Base-by-base conservation (phyloP, 805 yeast species). In the Myxozyma vanderwaltii region DNA sequence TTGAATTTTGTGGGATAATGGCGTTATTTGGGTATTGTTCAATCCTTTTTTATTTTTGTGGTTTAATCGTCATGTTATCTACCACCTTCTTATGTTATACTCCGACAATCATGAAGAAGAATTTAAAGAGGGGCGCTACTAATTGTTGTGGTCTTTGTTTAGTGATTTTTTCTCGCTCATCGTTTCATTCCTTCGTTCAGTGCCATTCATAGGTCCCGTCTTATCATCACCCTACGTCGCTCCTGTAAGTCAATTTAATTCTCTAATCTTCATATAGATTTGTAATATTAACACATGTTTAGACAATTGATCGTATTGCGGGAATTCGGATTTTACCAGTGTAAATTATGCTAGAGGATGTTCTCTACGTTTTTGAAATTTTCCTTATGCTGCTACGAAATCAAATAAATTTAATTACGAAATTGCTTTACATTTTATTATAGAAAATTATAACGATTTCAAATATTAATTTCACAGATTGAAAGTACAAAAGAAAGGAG, bases 1-100 rank as follows among this genome's bases (percentile, higher is more conserved):
- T 92, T 40, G 99, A 92, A 72, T 82, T 86, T 51, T 76, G 91
- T 63, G 99, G 99, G n/a, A 89, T 92, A 26, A 74, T 92, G 61
- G 91, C 89, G 6, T 77, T 92, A 38, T 92, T 94, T 75, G 99
- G 69, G 66, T 63, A 51, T 58, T 24, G n/a, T 2, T 27, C 15
- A n/a, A 4, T 17, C 5, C 40, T 52, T 29, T 21, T 23, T 38
- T 35, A 7, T 12, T 26, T 8, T 29, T 40, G 49, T 13, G 21
- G 13, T 3, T 13, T 3, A 29, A 27, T 21, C 1, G n/a, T 24
- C 44, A 10, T 24, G 8, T 21, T 5, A 29, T 7, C 27, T 15
- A n/a, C n/a, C n/a, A n/a, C n/a, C n/a, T n/a, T n/a, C n/a, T n/a
- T n/a, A n/a, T n/a, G n/a, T n/a, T n/a, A n/a, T n/a, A n/a, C n/a